Evolutionary conservation across 2,329 filamentous ascomycete species (phyloP), one percentile per base, ranked within the genome.

Genomic region (Pyrenochaeta sp.): DNA sequence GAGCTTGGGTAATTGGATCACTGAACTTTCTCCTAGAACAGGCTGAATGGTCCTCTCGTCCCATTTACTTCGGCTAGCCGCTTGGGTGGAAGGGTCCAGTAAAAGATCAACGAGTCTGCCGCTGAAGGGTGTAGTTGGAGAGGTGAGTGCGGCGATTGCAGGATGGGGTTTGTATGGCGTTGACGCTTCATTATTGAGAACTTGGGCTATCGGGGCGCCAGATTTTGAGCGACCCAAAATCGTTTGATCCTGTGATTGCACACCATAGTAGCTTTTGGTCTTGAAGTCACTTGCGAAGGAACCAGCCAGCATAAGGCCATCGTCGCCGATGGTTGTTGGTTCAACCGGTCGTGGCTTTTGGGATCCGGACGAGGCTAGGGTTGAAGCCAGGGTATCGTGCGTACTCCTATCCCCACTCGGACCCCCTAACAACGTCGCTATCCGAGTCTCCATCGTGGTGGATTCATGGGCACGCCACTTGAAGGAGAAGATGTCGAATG

Each of bases 1-100:
- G 14, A 72, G 67, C 47, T 73, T 73, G 3, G 76, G 76, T 18
- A 74, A 52, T 24, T 60, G 69, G 22, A 69, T 60, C 18, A 66
- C 49, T 9, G 57, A 52, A 17, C 48, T 57, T 4, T 64, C 54
- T 11, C 35, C 32, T 7, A 53, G 39, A 3, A 53, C 47, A 17
- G 55, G 21, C 22, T 53, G 38, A 5, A 50, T 42, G n/a, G 42
- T 41, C 2, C 55, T 40, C 6, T 54, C 48, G 8, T 68, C 60
- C 2, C 51, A 19, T 22, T 56, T 56, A 35, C 58, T 51, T 34
- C 50, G 35, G 42, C 65, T 60, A 36, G 54, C 53, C 20, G 53
- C 30, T 36, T 55, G 41, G 23, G 61, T 42, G 9, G 54, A 41
- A 26, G 57, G 48, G 29, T 68, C 57, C 13, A 63, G 42, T n/a